phyloP scores from a whole-genome alignment of 495 filamentous ascomycete genomes.

The Usnea hakonensis region DNA sequence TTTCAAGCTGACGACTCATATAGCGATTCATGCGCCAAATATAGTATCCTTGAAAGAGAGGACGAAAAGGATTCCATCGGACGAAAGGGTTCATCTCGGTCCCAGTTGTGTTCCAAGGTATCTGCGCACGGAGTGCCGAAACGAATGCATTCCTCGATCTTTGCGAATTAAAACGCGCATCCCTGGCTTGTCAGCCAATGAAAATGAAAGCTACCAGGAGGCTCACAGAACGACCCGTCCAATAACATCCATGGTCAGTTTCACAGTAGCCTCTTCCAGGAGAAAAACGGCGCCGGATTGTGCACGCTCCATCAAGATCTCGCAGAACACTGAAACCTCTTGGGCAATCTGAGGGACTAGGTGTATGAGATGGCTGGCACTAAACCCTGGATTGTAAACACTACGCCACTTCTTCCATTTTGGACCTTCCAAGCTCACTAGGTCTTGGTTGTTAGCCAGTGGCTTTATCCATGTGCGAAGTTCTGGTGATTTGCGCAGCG shows the following conservation, averaged over 20 bases:
- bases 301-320: slow-evolving; percentile 23
- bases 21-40: slow-evolving; percentile 21
- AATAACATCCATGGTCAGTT: slow-evolving; percentile 22
- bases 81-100: slow-evolving; percentile 26
- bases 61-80: slow-evolving; percentile 25
- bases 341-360: slow-evolving; percentile 30
- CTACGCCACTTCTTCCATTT: slow-evolving; percentile 32
- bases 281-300: slow-evolving; percentile 19
- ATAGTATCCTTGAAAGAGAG: slow-evolving; percentile 27
- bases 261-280: slow-evolving; percentile 7
- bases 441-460: slow-evolving; percentile 26
- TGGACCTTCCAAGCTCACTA: slow-evolving; percentile 29
- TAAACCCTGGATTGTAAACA: slow-evolving; percentile 36
- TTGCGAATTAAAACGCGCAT: slow-evolving; percentile 23
- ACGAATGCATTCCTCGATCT: slow-evolving; percentile 24
- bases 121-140: slow-evolving; percentile 21
- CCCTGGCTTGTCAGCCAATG: slow-evolving; percentile 11
- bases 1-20: slow-evolving; percentile 22
- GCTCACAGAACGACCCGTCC: slow-evolving; percentile 29
- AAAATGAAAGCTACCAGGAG: background rate
- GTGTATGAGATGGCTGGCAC: slow-evolving; percentile 29
- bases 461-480: slow-evolving; percentile 24
- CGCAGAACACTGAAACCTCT: slow-evolving; percentile 28
- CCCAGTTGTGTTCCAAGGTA: slow-evolving; percentile 26
- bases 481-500: slow-evolving; percentile 10